Conservation (phyloP, 2,329 filamentous ascomycete species). For the Paecilomyces sp. region DNA sequence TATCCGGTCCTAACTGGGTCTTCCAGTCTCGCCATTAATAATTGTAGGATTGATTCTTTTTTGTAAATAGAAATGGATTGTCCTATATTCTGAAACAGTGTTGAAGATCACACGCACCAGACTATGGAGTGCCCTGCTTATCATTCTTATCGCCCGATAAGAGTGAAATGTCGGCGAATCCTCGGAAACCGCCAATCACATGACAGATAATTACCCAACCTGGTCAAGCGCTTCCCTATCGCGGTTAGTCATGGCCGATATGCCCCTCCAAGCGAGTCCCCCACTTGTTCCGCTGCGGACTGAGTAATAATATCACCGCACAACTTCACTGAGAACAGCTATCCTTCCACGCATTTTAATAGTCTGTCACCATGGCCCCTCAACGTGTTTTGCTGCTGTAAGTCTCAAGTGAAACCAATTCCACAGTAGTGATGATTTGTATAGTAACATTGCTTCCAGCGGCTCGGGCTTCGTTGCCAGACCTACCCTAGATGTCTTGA, state of each 20-base stretch:
- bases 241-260: not conserved
- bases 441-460: not conserved
- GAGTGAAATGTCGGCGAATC: no score
- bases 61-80: no score
- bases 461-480: constrained; percentile 42
- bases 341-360: not conserved
- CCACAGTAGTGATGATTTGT: not conserved
- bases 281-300: not conserved
- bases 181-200: no score
- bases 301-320: not conserved
- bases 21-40: no score
- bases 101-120: no score
- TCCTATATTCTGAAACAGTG: no score
- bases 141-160: no score
- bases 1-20: no score
- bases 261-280: not conserved
- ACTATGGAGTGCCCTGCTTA: no score
- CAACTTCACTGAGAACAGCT: not conserved
- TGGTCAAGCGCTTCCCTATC: not conserved
- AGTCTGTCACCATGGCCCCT: not conserved
- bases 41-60: no score
- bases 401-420: not conserved
- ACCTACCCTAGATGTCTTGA: constrained; percentile 59
- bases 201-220: not conserved
- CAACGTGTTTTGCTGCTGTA: not conserved